Percentiles rank a stretch among this genome's conserved stretches.
Evolutionary conservation across 352 stramenopile genomes (phyloP).

Genomic region (Phytopythium kandeliae): DNA sequence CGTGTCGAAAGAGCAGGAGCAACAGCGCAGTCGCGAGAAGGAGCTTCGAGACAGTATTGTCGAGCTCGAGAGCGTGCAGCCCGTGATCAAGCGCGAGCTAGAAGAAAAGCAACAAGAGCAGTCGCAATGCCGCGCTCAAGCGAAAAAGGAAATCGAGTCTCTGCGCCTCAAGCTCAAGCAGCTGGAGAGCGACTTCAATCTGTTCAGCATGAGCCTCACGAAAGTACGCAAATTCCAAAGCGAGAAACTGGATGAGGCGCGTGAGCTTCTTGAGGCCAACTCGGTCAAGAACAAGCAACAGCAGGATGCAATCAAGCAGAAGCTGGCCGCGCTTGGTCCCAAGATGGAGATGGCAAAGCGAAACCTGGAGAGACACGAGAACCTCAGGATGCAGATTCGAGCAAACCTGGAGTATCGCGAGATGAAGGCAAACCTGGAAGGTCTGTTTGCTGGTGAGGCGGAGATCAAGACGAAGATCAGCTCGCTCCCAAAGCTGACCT

Average conservation of each 20-base stretch:
- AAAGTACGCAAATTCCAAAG: conserved; percentile 31
- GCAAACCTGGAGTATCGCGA: conserved; percentile 75
- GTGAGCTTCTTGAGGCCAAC: conserved; percentile 33
- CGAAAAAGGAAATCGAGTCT: conserved; percentile 19
- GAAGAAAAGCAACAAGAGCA: conserved; percentile 37
- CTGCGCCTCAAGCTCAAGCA: conserved; percentile 35
- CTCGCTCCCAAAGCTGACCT: conserved; percentile 34
- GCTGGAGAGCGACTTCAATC: conserved; percentile 29
- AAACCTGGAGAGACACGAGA: conserved; percentile 45
- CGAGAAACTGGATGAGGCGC: conserved; percentile 30
- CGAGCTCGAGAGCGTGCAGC: conserved; percentile 29
- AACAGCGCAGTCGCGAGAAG: conserved; percentile 54
- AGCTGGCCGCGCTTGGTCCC: conserved; percentile 38
- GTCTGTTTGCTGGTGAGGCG: conserved; percentile 27
- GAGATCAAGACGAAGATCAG: conserved; percentile 41
- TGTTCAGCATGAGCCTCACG: conserved; percentile 27
- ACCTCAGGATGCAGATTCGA: conserved; percentile 60
- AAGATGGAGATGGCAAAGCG: conserved; percentile 34
- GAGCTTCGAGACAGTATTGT: conserved; percentile 37
- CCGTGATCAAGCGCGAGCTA: conserved; percentile 35
- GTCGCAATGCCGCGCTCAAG: conserved; percentile 19
- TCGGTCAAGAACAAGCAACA: conserved; percentile 41
- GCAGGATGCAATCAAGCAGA: conserved; percentile 26
- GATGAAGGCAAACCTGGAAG: conserved; percentile 41
- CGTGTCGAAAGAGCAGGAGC: conserved; percentile 40